A percentile compares a stretch with the other conserved stretches of the same genome.
phyloP scores from a whole-genome alignment of 164 flowering plant genomes.

The Chloranthus sessilifolius region DNA sequence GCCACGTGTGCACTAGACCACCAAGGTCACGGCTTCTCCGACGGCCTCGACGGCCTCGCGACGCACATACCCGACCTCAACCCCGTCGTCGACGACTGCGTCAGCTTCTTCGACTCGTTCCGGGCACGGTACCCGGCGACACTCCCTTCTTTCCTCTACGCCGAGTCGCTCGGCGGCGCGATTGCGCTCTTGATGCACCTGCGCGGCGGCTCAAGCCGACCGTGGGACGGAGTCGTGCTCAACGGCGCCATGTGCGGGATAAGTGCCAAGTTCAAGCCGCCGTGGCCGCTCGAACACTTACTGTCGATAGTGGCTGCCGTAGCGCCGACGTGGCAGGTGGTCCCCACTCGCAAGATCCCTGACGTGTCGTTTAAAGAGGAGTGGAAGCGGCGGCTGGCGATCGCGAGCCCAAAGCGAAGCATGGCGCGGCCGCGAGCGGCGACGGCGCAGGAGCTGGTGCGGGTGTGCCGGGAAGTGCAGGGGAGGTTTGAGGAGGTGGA shows the following conservation, averaged over 20 bases:
- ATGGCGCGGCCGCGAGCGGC: conserved; percentile 68
- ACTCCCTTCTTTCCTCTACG: conserved; percentile 71
- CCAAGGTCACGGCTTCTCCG: conserved; percentile 97
- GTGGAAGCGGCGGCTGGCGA: conserved; percentile 72
- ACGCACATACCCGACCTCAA: conserved; percentile 82
- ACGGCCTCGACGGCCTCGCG: conserved; percentile 38
- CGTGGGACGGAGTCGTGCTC: conserved; percentile 67
- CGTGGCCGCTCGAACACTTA: conserved; percentile 94
- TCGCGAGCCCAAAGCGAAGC: conserved; percentile 56
- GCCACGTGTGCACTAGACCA: conserved; percentile 80
- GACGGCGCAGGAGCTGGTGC: conserved; percentile 70
- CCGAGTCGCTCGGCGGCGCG: conserved; percentile 97
- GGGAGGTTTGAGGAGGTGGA: conserved; percentile 55
- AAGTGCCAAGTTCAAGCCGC: conserved; percentile 84
- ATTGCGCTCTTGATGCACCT: conserved; percentile 72
- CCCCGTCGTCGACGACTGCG: conserved; percentile 83
- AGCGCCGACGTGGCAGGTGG: conserved; percentile 77
- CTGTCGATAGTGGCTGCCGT: conserved; percentile 51
- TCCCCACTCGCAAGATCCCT: conserved; percentile 79
- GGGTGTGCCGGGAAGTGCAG: conserved; percentile 74
- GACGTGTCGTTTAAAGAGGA: conserved; percentile 81
- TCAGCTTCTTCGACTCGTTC: conserved; percentile 56
- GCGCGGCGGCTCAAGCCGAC: conserved; percentile 23
- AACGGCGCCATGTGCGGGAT: conserved; percentile 98
- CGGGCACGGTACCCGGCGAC: conserved; percentile 37